A percentile compares a stretch with the other conserved stretches of the same genome.
Evolutionary conservation across 805 yeast species (phyloP).

Genomic region (Phaffomyces thermotolerans): DNA sequence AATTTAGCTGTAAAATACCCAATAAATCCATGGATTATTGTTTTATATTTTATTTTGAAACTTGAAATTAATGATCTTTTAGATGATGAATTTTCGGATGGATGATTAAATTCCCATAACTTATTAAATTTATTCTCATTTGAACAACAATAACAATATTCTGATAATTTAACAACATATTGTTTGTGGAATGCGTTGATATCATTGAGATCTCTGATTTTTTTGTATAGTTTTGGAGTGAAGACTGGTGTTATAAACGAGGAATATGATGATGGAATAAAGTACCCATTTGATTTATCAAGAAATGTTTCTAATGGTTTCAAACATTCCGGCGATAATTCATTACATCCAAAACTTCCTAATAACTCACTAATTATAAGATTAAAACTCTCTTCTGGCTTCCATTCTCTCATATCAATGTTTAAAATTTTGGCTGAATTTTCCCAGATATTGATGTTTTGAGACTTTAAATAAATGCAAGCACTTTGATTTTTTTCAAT

Average conservation of each 20-base stretch:
- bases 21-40: constrained; percentile 62
- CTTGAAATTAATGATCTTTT: constrained; percentile 24
- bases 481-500: constrained; percentile 71
- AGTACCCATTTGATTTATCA: constrained; percentile 37
- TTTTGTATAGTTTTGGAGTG: constrained; percentile 44
- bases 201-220: constrained; percentile 22
- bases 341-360: constrained; percentile 93
- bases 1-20: constrained; percentile 71
- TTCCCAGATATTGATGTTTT: constrained; percentile 49
- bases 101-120: constrained; percentile 60
- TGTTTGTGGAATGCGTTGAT: constrained; percentile 36
- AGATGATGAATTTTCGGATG: constrained; percentile 51
- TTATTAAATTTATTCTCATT: constrained; percentile 34
- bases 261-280: constrained; percentile 55
- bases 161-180: constrained; percentile 36
- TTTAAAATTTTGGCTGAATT: constrained; percentile 42
- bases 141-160: constrained; percentile 35
- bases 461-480: constrained; percentile 37
- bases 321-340: constrained; percentile 78
- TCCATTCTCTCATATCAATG: constrained; percentile 54
- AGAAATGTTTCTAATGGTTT: constrained; percentile 35
- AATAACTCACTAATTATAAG: constrained; percentile 73
- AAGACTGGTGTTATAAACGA: constrained; percentile 62
- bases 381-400: constrained; percentile 35
- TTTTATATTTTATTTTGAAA: constrained; percentile 40